Evolutionary conservation across 225 moss, liverwort and hornwort genomes (phyloP), one percentile per base, ranked within the genome.

Genomic region (Takakia lepidozioides): DNA sequence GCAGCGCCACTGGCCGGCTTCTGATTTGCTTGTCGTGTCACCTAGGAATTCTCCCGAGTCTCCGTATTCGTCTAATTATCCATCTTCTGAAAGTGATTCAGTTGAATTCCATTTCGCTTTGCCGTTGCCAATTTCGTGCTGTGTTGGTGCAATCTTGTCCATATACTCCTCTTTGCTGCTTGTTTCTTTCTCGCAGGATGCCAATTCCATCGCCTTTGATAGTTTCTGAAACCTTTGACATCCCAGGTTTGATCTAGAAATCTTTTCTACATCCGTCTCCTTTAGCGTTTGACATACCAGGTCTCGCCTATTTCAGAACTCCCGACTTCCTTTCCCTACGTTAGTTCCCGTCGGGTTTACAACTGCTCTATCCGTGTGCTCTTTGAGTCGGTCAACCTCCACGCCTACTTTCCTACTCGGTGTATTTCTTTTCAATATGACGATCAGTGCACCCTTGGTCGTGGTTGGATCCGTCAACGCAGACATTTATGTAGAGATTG

Each of bases 401-500:
- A 9, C 19, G 15, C 24, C 23, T 22, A 46, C 15, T 14, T 11
- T 2, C 7, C 24, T 15, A 11, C n/a, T 15, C 8, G 18, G 3
- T 46, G 2, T 22, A 25, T 22, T 25, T 8, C 41, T 16, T 21
- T 22, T 13, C 7, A 46, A 22, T 15, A 78, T 73, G 78, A 42
- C 65, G 40, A 53, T 62, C 35, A 55, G 49, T 56, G 40, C 73
- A 44, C 73, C 70, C 19, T 24, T 75, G 70, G 54, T 66, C 21
- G 62, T 70, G 24, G 52, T 75, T 19, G 62, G 70, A 1, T 66
- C 70, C 6, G 48, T 70, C 43, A 70, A 62, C 39, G 75, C 70
- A 13, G 75, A 75, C 38, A 52, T 70, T 14, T 70, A 59, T 19
- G 66, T 75, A 19, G 66, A 70, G 42, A 44, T 75, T 51, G 66